These are phyloP conservation scores for Pichia sp. DNA, from an alignment of 1,139 yeast genomes.

Conservation along the genomic window DNA sequence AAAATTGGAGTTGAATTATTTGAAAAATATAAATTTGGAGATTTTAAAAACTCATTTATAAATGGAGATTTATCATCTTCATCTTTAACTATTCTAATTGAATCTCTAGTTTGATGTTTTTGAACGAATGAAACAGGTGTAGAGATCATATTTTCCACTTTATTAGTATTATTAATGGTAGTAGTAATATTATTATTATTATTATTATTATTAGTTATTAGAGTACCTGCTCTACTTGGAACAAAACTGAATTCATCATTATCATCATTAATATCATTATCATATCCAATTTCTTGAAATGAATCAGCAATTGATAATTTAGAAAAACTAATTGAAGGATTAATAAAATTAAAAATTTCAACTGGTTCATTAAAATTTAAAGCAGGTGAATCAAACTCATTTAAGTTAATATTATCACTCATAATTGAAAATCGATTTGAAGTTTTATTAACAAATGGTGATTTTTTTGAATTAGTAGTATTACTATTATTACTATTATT, in stretches of 20 bases:
- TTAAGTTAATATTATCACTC: constrained; percentile 9
- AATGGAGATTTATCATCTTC: constrained; percentile 8
- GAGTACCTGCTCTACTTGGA: constrained; percentile 11
- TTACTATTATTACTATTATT: background rate
- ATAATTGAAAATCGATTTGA: constrained; percentile 14
- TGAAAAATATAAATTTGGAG: constrained; percentile 4
- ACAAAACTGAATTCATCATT: constrained; percentile 12
- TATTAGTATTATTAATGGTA: too few relatives aligned
- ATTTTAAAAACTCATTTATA: constrained; percentile 4
- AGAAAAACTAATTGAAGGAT: constrained; percentile 12
- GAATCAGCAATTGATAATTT: constrained; percentile 14
- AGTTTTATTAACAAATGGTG: background rate
- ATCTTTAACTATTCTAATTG: constrained; percentile 23
- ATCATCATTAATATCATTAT: constrained; percentile 15
- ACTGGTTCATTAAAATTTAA: constrained; percentile 24
- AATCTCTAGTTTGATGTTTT: constrained; percentile 11
- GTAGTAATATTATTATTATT: too few relatives aligned
- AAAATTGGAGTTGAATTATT: constrained; percentile 2
- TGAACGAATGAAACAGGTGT: constrained; percentile 9
- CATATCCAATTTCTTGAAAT: constrained; percentile 26
- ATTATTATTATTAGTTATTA: too few relatives aligned
- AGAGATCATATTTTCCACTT: too few relatives aligned
- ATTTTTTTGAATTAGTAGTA: background rate
- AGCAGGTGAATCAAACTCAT: constrained; percentile 20
- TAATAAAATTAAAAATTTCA: constrained; percentile 19